Evolutionary conservation across 345 rosid genomes (phyloP).

Genomic region (Eucalyptus cloeziana): DNA sequence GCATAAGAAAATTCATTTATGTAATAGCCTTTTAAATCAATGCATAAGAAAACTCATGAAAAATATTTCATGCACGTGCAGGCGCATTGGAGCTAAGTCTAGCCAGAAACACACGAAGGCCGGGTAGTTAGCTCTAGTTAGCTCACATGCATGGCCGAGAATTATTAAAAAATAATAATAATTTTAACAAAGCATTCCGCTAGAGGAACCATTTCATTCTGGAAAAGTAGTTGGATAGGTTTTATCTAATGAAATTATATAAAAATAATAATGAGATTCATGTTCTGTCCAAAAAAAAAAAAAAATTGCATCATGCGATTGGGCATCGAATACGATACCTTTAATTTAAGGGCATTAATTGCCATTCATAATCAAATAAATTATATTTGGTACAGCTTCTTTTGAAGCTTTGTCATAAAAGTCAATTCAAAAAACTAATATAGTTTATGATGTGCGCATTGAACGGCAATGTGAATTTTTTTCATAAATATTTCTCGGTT

Average conservation of each 20-base stretch:
- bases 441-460: not conserved
- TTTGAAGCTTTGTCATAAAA: not conserved
- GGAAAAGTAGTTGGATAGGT: not conserved
- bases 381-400: not conserved
- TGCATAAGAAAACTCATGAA: too few relatives aligned
- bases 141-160: too few relatives aligned
- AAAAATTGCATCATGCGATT: too few relatives aligned
- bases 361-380: too few relatives aligned
- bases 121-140: too few relatives aligned
- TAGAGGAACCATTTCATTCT: too few relatives aligned
- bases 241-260: not conserved
- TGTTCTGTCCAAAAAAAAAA: fast-evolving
- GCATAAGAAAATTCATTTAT: too few relatives aligned
- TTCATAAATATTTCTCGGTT: not conserved
- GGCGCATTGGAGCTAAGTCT: too few relatives aligned
- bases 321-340: not conserved
- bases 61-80: too few relatives aligned
- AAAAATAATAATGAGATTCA: not conserved
- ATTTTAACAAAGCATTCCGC: fast-evolving
- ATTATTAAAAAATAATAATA: too few relatives aligned
- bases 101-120: too few relatives aligned
- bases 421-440: not conserved
- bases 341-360: not conserved
- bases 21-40: too few relatives aligned
- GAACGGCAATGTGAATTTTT: not conserved